A percentile compares a stretch with the other conserved stretches of the same genome.
These are phyloP conservation scores for Dillenia turbinata DNA, from an alignment of 164 flowering plant species.

Conservation along the genomic window DNA sequence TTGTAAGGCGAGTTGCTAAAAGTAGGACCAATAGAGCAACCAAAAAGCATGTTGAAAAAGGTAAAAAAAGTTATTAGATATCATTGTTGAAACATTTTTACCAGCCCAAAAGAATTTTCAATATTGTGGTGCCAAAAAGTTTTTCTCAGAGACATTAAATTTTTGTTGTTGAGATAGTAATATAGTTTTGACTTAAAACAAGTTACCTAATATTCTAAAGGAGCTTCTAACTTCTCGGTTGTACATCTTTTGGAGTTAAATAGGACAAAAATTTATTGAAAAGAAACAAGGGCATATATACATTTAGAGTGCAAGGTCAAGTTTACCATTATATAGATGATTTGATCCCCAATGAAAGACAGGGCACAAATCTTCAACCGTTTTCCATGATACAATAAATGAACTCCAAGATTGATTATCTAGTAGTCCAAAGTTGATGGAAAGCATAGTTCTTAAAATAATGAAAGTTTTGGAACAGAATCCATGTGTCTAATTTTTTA, in stretches of 20 bases:
- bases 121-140: not conserved
- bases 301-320: conserved; percentile 2
- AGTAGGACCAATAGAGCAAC: no score
- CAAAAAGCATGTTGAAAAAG: no score
- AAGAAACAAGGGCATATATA: conserved; percentile 2
- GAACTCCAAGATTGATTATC: not conserved
- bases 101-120: not conserved
- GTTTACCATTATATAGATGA: conserved; percentile 4
- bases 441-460: not conserved
- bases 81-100: no score
- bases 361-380: not conserved
- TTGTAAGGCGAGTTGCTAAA: no score
- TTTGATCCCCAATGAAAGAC: not conserved
- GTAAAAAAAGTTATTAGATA: no score
- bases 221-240: not conserved
- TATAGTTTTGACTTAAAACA: not conserved
- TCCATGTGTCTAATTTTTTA: not conserved
- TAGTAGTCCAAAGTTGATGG: not conserved
- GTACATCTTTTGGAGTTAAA: conserved; percentile 6
- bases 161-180: not conserved
- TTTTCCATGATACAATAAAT: conserved; percentile 5
- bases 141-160: not conserved
- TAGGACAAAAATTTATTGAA: not conserved
- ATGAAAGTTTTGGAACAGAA: not conserved
- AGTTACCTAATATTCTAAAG: not conserved